Conservation (phyloP, 2,329 filamentous ascomycete species). For the Colletotrichum abscissum region DNA sequence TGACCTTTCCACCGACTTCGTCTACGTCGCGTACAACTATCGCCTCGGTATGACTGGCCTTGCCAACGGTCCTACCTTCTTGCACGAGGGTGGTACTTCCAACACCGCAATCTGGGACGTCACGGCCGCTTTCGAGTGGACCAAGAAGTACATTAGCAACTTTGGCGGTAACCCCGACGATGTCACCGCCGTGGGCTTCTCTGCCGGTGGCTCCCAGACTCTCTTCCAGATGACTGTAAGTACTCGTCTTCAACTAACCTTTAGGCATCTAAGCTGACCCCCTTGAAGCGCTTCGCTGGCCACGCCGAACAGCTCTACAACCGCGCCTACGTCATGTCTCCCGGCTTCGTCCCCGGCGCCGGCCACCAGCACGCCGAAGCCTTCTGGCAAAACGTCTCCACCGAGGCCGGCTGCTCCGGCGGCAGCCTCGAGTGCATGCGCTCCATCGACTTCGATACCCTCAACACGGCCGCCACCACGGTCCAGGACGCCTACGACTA, state of each 20-base stretch:
- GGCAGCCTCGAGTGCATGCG: constrained; percentile 19
- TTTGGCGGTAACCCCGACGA: constrained; percentile 62
- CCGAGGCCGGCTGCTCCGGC: constrained; percentile 11
- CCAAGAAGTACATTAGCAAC: constrained; percentile 57
- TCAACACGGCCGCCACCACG: constrained; percentile 18
- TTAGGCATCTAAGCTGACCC: constrained; percentile 1
- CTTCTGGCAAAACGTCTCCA: constrained; percentile 19
- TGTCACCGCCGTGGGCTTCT: constrained; percentile 63
- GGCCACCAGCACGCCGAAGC: constrained; percentile 26
- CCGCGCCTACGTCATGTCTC: constrained; percentile 18
- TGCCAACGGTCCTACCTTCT: constrained; percentile 12
- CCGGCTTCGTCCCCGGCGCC: constrained; percentile 16
- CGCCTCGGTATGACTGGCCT: constrained; percentile 57
- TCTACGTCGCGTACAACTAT: constrained; percentile 55
- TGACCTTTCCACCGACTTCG: constrained; percentile 40
- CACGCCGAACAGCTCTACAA: constrained; percentile 21
- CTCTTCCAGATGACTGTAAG: constrained; percentile 57
- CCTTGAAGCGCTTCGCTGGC: constrained; percentile 24
- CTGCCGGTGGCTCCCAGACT: constrained; percentile 60
- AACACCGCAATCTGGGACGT: constrained; percentile 52
- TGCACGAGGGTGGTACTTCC: constrained; percentile 43
- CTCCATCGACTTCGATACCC: constrained; percentile 17
- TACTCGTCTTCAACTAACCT: not conserved
- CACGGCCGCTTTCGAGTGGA: constrained; percentile 58
- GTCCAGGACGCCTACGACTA: constrained; percentile 6